Evolutionary conservation across 306 rosid species (phyloP).

Genomic region (Trichosanthes cucumerina): DNA sequence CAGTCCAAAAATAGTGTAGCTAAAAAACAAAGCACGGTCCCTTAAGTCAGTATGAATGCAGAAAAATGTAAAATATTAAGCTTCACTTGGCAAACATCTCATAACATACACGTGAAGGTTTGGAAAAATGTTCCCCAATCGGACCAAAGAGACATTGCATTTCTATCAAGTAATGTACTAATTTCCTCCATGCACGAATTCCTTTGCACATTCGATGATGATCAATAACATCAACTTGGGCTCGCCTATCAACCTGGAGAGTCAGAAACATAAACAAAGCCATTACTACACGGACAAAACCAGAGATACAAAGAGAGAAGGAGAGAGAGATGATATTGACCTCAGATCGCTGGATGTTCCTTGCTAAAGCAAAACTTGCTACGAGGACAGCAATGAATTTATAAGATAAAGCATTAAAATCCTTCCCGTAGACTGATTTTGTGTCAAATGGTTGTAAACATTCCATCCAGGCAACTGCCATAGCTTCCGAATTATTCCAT

Average conservation of each 20-base stretch:
- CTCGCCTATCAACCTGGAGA: constrained; percentile 83
- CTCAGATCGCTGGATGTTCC: constrained; percentile 97
- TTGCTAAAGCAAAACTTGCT: constrained; percentile 90
- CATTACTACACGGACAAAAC: background rate
- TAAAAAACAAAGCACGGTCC: background rate
- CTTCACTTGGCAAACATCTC: constrained; percentile 7
- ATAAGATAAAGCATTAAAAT: constrained; percentile 82
- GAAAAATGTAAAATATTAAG: constrained; percentile 11
- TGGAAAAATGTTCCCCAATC: constrained; percentile 54
- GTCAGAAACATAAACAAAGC: constrained; percentile 13
- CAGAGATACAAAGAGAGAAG: background rate
- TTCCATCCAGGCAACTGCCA: constrained; percentile 99
- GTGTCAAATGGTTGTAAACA: constrained; percentile 96
- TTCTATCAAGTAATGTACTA: constrained; percentile 68
- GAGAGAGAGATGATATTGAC: constrained; percentile 22
- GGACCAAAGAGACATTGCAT: constrained; percentile 90
- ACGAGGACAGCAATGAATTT: constrained; percentile 91
- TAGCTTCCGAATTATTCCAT: constrained; percentile 90
- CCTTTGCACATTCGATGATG: constrained; percentile 59
- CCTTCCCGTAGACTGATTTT: constrained; percentile 85
- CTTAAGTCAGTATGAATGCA: background rate
- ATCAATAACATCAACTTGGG: constrained; percentile 47
- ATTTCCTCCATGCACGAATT: constrained; percentile 83
- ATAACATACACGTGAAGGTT: constrained; percentile 63
- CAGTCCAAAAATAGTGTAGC: background rate